A percentile compares a stretch with the other conserved stretches of the same genome.
Conservation (phyloP, 345 rosid genomes). For the Hevea brasiliensis region DNA sequence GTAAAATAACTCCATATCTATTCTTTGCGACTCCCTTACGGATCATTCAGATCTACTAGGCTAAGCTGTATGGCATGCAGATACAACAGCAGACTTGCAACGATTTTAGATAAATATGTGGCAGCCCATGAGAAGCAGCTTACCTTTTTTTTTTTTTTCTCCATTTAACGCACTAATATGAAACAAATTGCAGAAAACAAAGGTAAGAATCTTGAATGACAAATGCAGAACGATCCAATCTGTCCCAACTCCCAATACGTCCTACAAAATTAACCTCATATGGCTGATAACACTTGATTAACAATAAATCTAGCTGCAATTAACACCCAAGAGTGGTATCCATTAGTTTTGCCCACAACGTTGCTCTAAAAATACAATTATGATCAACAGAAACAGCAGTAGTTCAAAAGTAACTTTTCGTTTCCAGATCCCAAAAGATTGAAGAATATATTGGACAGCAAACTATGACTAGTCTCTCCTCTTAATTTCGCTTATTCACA, state of each 20-base stretch:
- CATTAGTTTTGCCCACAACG: neutral
- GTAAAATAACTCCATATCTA: neutral
- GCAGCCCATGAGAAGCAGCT: neutral
- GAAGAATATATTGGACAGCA: neutral
- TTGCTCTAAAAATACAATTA: neutral
- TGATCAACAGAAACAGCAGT: neutral
- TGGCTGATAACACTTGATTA: neutral
- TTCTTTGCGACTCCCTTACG: neutral
- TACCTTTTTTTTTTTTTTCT: neutral
- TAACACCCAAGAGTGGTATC: neutral
- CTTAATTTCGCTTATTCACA: neutral
- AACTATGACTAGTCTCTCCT: neutral
- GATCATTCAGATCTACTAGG: neutral
- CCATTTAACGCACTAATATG: neutral
- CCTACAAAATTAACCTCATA: neutral
- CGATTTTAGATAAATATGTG: neutral
- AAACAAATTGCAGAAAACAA: neutral
- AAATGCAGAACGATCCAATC: neutral
- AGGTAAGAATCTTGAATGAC: neutral
- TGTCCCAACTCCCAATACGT: neutral
- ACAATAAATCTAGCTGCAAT: neutral
- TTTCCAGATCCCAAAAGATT: neutral
- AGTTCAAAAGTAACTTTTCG: neutral
- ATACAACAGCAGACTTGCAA: neutral
- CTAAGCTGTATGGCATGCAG: neutral